Evolutionary conservation across 1,139 yeast genomes (phyloP), one percentile per base, ranked within the genome.

Genomic region (Taphrina wiesneri): DNA sequence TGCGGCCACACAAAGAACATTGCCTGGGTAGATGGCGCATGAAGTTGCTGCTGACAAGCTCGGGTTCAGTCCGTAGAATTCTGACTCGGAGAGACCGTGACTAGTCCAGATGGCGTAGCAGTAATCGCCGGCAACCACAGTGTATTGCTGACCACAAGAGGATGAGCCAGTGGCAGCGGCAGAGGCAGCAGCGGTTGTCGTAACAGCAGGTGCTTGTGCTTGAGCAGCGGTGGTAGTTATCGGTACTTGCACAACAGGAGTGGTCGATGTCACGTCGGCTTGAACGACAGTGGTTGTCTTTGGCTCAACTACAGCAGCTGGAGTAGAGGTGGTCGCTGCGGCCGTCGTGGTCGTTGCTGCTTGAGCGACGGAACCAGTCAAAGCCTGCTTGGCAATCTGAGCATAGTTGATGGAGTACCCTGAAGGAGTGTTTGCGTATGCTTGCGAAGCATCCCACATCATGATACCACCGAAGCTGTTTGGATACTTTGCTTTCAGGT

Each of bases 381-480:
- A 71, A 57, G 77, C 71, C 41, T 72, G 70, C 73, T 83, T 82
- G 78, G 84, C 77, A 17, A 77, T 78, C 32, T 73, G 76, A 45
- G 79, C 83, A 73, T 76, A 84, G 65, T 77, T 78, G 25, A 73
- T 75, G 45, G 85, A 86, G 51, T 60, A 60, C 59, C 80, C 78
- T 21, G 67, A 39, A 30, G 74, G 75, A 19, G 66, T 61, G 74
- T 89, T 90, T 23, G 81, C 74, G 74, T 81, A 83, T 17, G 87
- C 91, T 75, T 87, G 90, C 65, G 95, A 87, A 64, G 96, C 96
- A 77, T 91, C 97, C 97, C 97, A 91, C 69, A 90, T 77, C 79
- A 89, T 85, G 72, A 91, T 82, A 74, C 97, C 97, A 70, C 96
- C 97, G 73, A 91, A 89, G 65, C 82, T 75, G 36, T 28, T 43